Conservation (phyloP, 164 flowering plant genomes). For the Vitis cinerea region DNA sequence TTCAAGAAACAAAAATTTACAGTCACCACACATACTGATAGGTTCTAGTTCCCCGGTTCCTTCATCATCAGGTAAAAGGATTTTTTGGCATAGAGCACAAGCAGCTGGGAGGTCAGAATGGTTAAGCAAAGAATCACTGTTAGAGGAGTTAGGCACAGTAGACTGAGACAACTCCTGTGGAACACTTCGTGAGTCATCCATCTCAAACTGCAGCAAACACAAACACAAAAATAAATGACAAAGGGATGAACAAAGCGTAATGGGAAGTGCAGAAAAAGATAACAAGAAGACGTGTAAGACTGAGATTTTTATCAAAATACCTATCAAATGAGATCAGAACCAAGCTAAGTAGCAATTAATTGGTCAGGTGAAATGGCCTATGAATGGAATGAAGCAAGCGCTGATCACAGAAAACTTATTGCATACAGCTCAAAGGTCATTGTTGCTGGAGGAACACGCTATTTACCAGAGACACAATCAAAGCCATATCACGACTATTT, state of each 20-base stretch:
- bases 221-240: not conserved
- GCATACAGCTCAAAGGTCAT: too few species aligned
- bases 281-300: not conserved
- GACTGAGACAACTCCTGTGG: slow-evolving; percentile 27
- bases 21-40: slow-evolving; percentile 59
- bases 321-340: too few species aligned
- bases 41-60: slow-evolving; percentile 30
- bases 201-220: slow-evolving; percentile 15
- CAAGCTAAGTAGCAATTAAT: too few species aligned
- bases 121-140: slow-evolving; percentile 17
- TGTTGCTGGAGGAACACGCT: too few species aligned
- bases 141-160: slow-evolving; percentile 11
- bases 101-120: slow-evolving; percentile 27
- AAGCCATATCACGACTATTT: too few species aligned
- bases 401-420: too few species aligned
- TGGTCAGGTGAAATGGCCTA: too few species aligned
- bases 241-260: not conserved
- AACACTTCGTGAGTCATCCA: slow-evolving; percentile 43
- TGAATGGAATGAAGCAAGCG: too few species aligned
- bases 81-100: slow-evolving; percentile 58
- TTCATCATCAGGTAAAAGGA: slow-evolving; percentile 41
- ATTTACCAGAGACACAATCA: too few species aligned
- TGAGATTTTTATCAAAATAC: too few species aligned
- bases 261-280: not conserved
- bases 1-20: slow-evolving; percentile 63